phyloP scores from a whole-genome alignment of 805 yeast genomes.

The Saccharomycopsis fibuligera region DNA sequence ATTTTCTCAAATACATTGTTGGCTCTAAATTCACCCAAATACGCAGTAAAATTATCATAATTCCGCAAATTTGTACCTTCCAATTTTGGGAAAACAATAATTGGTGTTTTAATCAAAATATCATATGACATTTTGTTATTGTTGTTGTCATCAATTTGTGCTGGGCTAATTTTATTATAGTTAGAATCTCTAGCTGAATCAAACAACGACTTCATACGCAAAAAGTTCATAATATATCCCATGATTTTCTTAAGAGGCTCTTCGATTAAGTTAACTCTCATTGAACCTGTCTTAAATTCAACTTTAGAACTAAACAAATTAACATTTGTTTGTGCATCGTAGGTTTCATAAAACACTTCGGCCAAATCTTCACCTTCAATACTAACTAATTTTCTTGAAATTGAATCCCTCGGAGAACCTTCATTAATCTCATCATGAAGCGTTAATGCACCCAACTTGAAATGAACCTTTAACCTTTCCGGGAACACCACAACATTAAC shows the following conservation, averaged over 20 bases:
- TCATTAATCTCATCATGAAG: conserved; percentile 71
- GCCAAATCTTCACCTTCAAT: conserved; percentile 81
- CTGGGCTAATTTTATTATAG: conserved; percentile 66
- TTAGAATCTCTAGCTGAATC: conserved; percentile 89
- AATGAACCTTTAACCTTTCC: conserved; percentile 64
- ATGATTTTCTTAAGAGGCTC: conserved; percentile 66
- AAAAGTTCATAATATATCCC: conserved; percentile 65
- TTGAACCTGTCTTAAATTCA: conserved; percentile 66
- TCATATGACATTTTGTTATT: conserved; percentile 65
- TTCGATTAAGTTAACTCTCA: conserved; percentile 73
- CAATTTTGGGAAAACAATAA: conserved; percentile 66
- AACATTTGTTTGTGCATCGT: conserved; percentile 45
- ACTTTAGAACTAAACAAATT: conserved; percentile 48
- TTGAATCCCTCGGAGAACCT: conserved; percentile 52
- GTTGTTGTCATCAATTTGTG: conserved; percentile 43
- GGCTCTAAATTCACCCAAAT: conserved; percentile 78
- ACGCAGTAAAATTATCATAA: conserved; percentile 60
- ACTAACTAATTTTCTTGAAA: conserved; percentile 57
- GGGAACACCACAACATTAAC: conserved; percentile 63
- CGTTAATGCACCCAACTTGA: conserved; percentile 72
- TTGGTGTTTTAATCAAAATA: conserved; percentile 72
- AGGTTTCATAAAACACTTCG: conserved; percentile 78
- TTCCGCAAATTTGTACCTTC: conserved; percentile 34
- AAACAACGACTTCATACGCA: conserved; percentile 80
- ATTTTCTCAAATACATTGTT: conserved; percentile 47